Evolutionary conservation across 441 rosid genomes (phyloP), one percentile per base, ranked within the genome.

Genomic region (Populus tomentosa): DNA sequence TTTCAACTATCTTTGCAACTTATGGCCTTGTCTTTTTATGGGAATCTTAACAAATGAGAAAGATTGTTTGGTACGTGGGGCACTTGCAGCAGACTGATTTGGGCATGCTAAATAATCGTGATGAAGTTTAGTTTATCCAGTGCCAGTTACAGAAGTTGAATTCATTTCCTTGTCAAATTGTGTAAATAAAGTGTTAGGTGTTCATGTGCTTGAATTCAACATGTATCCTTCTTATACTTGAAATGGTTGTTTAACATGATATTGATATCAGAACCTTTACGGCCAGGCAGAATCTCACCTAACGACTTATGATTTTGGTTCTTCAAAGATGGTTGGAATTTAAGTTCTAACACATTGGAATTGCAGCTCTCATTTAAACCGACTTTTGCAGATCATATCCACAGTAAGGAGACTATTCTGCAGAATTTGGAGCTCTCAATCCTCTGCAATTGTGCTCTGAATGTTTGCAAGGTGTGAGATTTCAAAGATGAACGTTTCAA

Each of bases 211-310:
- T 50, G 20, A 14, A 50, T 5, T 46, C 20, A 46, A 0, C 20
- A 0, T 14, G 56, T 14, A 14, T 42, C 18, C 7, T 46, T 46
- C 0, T 46, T 5, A 1, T 14, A 14, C 2, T 4, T 46, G 56
- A 46, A 38, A 38, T 38, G 13, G 0, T 38, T 38, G 0, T 38
- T 38, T 38, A 10, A 38, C 46, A 38, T 38, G 13, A 38, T 38
- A 38, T 38, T 38, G 46, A 38, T 38, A 38, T 38, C 13, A 38
- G 46, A 38, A 38, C 4, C 3, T 38, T 38, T 38, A 38, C 13
- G 1, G 4, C 1, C 4, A 38, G 46, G 1, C 13, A 0, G 0
- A 0, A 38, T 38, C 4, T 38, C 46, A 38, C 46, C 0, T 0
- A 2, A 38, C 1, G 10, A 3, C 16, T 42, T 3, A 42, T 3